Evolutionary conservation across 805 yeast genomes (phyloP), one percentile per base, ranked within the genome.

Genomic region (Candida nonsorbophila): DNA sequence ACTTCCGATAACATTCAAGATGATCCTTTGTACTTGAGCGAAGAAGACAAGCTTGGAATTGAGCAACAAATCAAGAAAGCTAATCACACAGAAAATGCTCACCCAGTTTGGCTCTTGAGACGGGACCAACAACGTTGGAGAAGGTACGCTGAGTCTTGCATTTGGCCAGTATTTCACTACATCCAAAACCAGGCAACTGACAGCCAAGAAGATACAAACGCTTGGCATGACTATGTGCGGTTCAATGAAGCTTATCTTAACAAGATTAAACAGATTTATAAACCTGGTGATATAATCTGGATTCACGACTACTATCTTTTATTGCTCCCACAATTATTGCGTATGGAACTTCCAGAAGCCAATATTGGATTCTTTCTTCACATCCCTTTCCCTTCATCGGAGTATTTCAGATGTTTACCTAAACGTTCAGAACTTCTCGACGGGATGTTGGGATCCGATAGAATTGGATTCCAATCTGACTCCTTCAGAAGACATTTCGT

Each of bases 91-190:
- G 64, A 69, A 10, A 62, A 71, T 30, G 65, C 84, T 26, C 92
- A 82, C 48, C 97, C 97, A 0, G 83, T 90, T 30, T 88, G 97
- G 95, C 62, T 90, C 19, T 64, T 83, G 32, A 72, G 92, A 37
- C 73, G 79, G 37, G 83, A 83, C 55, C 94, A 84, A 53, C 66
- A 66, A 24, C 66, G 88, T 36, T 90, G 97, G 95, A 71, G 97
- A 42, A 70, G 69, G 41, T 90, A 85, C 49, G 94, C 97, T 1
- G 97, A 90, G 51, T 77, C 82, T 44, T 79, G 80, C 13, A 62
- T 92, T 16, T 92, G 98, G 97, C 96, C 96, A 1, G 81, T 86
- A 2, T 78, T 90, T 57, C 98, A 92, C 51, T 92, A 92, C 59
- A 86, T 92, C 53, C 82, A 85, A 55, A 79, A 80, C 24, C 79